Evolutionary conservation across 495 filamentous ascomycete species (phyloP), one percentile per base, ranked within the genome.

Genomic region (Aspergillus sclerotiicarbonarius): DNA sequence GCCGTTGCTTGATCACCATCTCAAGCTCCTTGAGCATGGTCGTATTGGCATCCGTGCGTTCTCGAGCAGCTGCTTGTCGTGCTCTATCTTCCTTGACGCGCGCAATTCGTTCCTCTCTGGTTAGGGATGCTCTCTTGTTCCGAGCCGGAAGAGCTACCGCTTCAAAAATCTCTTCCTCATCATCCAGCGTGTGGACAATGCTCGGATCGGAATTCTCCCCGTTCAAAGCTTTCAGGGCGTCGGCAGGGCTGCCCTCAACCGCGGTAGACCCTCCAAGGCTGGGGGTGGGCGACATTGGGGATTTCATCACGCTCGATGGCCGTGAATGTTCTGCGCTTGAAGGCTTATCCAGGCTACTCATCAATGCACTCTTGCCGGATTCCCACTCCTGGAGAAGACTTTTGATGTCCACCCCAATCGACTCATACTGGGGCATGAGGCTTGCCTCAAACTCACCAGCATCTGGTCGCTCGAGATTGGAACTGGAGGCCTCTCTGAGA

Each of bases 21-120:
- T 96, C 89, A 60, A 98, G 77, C 68, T 98, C 94, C 65, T 86
- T 87, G 62, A 98, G 79, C 90, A 98, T 93, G 59, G 87, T 87
- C 21, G 88, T 88, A 56, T 84, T 91, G 2, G 91, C 89, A 53
- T 96, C 90, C 15, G 78, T 68, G 62, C 86, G 88, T 57, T 92
- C 90, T 50, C 84, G 80, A 15, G 82, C 74, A 44, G 82, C 75
- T 6, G 87, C 88, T 68, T 86, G 84, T 56, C 78, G 80, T 37
- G 83, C 85, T 50, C 92, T 82, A 32, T 97, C 93, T 70, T 96
- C 92, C 60, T 89, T 90, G 74, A 96, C 93, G 63, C 89, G 93
- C 15, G 82, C 79, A 56, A 98, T 85, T 21, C 94, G 84, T 70
- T 98, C 92, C 62, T 98, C 92, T 64, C 92, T 78, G 4, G 89